Conservation (phyloP, 1,284 basidiomycete genomes). For the Rhodotorula sp. region DNA sequence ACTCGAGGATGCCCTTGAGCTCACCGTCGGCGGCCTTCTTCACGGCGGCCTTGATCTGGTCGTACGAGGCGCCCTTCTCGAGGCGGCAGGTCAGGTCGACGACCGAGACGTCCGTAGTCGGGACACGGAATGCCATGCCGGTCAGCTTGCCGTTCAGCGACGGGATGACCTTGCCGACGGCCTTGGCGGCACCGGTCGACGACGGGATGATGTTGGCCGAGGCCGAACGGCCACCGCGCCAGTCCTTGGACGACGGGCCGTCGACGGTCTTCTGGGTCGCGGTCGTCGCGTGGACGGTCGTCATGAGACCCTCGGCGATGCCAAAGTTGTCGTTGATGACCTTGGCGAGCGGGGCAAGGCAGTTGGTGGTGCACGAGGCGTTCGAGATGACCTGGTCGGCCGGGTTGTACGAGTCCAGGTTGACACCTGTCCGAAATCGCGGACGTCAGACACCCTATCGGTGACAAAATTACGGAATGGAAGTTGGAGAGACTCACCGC, state of each 20-base stretch:
- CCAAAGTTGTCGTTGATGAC: constrained; percentile 95
- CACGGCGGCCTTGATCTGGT: constrained; percentile 84
- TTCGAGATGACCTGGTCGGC: constrained; percentile 93
- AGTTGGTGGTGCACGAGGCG: constrained; percentile 99
- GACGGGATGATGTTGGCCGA: constrained; percentile 99
- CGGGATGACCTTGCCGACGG: constrained; percentile 97
- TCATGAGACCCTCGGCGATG: constrained; percentile 96
- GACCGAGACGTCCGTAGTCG: constrained; percentile 94
- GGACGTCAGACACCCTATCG: neutral
- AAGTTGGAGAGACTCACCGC: constrained; percentile 58
- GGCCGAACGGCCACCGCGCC: constrained; percentile 88
- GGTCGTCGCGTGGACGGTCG: constrained; percentile 81
- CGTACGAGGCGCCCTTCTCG: constrained; percentile 81
- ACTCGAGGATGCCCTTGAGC: constrained; percentile 79
- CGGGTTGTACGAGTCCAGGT: constrained; percentile 89
- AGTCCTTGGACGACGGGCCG: constrained; percentile 88
- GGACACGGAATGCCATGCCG: constrained; percentile 96
- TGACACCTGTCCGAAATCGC: constrained; percentile 65
- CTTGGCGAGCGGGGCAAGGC: constrained; percentile 97
- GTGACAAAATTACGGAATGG: neutral
- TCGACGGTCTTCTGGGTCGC: constrained; percentile 99
- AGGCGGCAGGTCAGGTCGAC: constrained; percentile 95
- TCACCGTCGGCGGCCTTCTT: constrained; percentile 75
- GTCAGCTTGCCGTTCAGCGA: constrained; percentile 95
- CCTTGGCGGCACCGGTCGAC: constrained; percentile 96